Evolutionary conservation across 129 eudicot genomes (phyloP), one percentile per base, ranked within the genome.

Genomic region (Chrysanthemum lavandulifolium): DNA sequence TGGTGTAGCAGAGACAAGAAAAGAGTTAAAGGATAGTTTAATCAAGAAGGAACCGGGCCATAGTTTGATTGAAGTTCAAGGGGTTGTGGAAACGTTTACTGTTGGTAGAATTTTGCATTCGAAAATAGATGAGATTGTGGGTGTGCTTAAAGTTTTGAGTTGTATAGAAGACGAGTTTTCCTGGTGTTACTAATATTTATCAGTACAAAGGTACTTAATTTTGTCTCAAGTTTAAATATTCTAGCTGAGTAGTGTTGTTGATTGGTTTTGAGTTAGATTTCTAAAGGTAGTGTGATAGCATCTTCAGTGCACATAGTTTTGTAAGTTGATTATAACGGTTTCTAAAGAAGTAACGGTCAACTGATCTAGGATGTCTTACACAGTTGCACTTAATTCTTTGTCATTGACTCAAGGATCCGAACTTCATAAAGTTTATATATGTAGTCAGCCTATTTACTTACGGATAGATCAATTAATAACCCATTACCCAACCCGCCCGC

Each of bases 11-110:
- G 78, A 83, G 64, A 84, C 87, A 48, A 86, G 97, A 82, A 85
- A 82, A 68, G 81, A 79, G 85, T 80, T 88, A 71, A 84, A 84
- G 64, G 82, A 75, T 69, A 84, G 97, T 64, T 83, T 84, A 16
- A 31, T 91, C 72, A 86, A 76, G 75, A 91, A 88, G 82, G 88
- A 91, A 49, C 74, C 87, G 19, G 92, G 89, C 10, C 82, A 91
- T 71, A 91, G 94, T 74, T 84, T 91, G 52, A 82, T 91, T 76
- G 91, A 87, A 77, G 82, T 86, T 40, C 71, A 80, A 70, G 88
- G 92, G 61, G 45, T 58, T 43, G 33, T 82, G 45, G 86, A 82
- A 78, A 89, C 80, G 81, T 86, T 89, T 69, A 81, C 85, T 36
- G 85, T 89, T 47, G 85, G 88, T 33, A 81, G 83, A 43, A 75